Percentiles rank a stretch among this genome's conserved stretches.
Evolutionary conservation across 1,139 yeast species (phyloP).

Genomic region (Pneumocystis jirovecii): DNA sequence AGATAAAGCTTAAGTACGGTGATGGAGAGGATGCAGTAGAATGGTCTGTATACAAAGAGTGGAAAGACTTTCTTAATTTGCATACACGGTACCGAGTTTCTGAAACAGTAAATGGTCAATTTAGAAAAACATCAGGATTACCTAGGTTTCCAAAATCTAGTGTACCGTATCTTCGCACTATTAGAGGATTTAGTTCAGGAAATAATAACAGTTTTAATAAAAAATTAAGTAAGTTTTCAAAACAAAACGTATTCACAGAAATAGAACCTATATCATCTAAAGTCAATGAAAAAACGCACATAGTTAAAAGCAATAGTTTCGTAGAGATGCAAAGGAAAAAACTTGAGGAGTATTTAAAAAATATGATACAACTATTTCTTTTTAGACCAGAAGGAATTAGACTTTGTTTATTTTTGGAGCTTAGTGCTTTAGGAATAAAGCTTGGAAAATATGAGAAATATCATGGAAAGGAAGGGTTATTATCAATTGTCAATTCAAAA

Average conservation of each 20-base stretch:
- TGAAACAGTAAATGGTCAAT: constrained; percentile 25
- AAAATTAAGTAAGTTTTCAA: constrained; percentile 2
- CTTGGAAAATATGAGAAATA: constrained; percentile 69
- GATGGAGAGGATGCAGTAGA: constrained; percentile 31
- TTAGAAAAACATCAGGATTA: constrained; percentile 14
- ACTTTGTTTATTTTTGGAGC: constrained; percentile 70
- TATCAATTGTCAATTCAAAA: constrained; percentile 69
- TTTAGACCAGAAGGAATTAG: constrained; percentile 71
- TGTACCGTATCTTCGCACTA: constrained; percentile 17
- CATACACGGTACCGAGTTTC: constrained; percentile 53
- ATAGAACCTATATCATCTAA: constrained; percentile 6
- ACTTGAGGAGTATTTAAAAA: constrained; percentile 49
- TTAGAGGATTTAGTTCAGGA: constrained; percentile 13
- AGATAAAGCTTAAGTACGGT: neutral
- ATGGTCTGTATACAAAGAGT: constrained; percentile 67
- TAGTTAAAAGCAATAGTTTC: constrained; percentile 7
- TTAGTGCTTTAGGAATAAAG: constrained; percentile 75
- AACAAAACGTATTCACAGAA: constrained; percentile 9
- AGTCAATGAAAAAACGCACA: constrained; percentile 7
- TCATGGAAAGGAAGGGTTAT: constrained; percentile 78
- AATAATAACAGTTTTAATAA: constrained; percentile 4
- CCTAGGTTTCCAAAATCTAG: constrained; percentile 23
- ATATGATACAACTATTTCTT: constrained; percentile 38
- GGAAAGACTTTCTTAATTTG: constrained; percentile 52
- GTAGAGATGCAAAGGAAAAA: constrained; percentile 17